Conservation (phyloP, 805 yeast genomes). For the Starmerella lactis-condensi region DNA sequence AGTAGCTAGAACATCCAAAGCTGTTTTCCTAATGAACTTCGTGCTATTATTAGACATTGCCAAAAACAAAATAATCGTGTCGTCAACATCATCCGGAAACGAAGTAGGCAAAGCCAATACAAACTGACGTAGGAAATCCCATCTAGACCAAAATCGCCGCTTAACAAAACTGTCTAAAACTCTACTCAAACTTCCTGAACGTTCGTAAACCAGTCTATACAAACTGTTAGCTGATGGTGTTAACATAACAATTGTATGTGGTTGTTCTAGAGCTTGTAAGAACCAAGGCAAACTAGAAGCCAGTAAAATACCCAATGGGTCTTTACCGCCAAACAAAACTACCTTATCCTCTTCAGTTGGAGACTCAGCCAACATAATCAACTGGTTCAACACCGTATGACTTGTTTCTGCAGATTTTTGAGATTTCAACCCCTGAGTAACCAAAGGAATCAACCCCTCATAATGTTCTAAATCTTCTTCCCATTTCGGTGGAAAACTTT, state of each 20-base stretch:
- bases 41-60: slow-evolving; percentile 64
- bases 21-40: slow-evolving; percentile 63
- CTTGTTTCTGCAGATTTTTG: slow-evolving; percentile 63
- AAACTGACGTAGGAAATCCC: slow-evolving; percentile 71
- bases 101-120: slow-evolving; percentile 48
- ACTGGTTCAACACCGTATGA: slow-evolving; percentile 49
- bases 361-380: slow-evolving; percentile 31
- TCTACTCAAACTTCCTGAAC: slow-evolving; percentile 34
- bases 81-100: slow-evolving; percentile 59
- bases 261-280: slow-evolving; percentile 54
- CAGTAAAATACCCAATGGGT: slow-evolving; percentile 51
- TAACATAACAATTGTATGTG: slow-evolving; percentile 33
- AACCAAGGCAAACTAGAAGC: slow-evolving; percentile 70
- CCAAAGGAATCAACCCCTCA: slow-evolving; percentile 66
- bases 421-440: slow-evolving; percentile 70
- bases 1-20: slow-evolving; percentile 55
- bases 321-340: slow-evolving; percentile 55
- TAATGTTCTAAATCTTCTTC: slow-evolving; percentile 48
- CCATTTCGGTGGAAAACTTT: slow-evolving; percentile 90
- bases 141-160: slow-evolving; percentile 68
- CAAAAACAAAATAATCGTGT: slow-evolving; percentile 51
- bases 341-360: slow-evolving; percentile 32
- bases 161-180: slow-evolving; percentile 61
- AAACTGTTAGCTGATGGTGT: slow-evolving; percentile 30
- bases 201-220: slow-evolving; percentile 29